Conservation (phyloP, 768 basidiomycete genomes). For the Leucosporidium creatinivorum region DNA sequence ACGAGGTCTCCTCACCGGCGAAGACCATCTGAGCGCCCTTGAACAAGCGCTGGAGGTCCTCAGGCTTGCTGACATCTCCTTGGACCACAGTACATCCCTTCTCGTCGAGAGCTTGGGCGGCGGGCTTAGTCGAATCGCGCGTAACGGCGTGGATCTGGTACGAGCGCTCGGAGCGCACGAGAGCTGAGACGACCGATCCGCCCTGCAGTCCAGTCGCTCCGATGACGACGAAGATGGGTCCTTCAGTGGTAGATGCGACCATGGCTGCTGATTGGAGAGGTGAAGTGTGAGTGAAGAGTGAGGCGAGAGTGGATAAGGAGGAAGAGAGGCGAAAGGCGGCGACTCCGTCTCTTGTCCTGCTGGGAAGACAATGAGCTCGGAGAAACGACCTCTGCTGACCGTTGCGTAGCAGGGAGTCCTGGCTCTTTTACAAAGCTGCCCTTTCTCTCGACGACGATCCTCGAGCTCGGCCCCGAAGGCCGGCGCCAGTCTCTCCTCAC, state of each 20-base stretch:
- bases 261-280: background rate
- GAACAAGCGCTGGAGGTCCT: constrained; percentile 5
- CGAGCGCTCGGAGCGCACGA: constrained; percentile 16
- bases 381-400: no score
- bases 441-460: no score
- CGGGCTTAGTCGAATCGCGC: constrained; percentile 24
- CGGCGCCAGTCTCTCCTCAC: no score
- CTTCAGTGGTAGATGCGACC: background rate
- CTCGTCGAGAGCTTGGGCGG: constrained; percentile 11
- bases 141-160: constrained; percentile 35
- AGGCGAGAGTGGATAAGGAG: no score
- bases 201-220: constrained; percentile 37
- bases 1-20: background rate
- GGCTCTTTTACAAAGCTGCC: no score
- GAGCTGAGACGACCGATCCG: constrained; percentile 31
- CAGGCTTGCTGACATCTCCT: constrained; percentile 1
- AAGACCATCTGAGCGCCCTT: constrained; percentile 20
- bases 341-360: no score
- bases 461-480: no score
- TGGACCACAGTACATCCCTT: constrained; percentile 6
- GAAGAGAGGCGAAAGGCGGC: no score
- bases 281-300: background rate
- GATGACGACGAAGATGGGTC: constrained; percentile 25
- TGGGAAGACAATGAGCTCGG: no score
- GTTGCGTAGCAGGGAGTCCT: no score